Evolutionary conservation across 352 stramenopile genomes (phyloP).

Genomic region (Pythium phragmiticola): DNA sequence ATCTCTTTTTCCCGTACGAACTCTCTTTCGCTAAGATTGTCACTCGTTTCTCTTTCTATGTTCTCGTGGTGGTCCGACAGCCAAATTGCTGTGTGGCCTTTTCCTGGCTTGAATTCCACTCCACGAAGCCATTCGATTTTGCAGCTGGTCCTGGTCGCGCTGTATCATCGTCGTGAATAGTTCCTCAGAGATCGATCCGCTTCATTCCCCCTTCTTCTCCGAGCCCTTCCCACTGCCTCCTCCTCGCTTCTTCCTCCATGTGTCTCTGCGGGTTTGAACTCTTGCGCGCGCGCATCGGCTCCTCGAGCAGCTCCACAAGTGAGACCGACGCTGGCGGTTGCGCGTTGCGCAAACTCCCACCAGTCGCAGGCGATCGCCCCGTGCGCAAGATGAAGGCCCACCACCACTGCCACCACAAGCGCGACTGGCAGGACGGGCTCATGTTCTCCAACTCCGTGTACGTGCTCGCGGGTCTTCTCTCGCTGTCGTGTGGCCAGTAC

Average conservation of each 20-base stretch:
- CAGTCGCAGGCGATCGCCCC: slow-evolving; percentile 25
- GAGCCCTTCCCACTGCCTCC: slow-evolving; percentile 11
- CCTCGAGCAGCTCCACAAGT: slow-evolving; percentile 11
- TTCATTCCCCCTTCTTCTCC: neutral
- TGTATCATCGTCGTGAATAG: neutral
- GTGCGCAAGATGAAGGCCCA: slow-evolving; percentile 40
- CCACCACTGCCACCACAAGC: slow-evolving; percentile 37
- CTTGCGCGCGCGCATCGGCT: slow-evolving; percentile 23
- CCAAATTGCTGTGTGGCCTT: slow-evolving; percentile 3
- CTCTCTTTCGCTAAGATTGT: neutral
- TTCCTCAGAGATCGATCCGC: neutral
- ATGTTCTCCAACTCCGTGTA: slow-evolving; percentile 85
- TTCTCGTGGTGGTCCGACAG: slow-evolving; percentile 13
- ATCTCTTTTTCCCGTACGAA: neutral
- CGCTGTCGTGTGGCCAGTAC: slow-evolving; percentile 68
- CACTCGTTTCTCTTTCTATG: neutral
- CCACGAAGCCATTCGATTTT: slow-evolving; percentile 24
- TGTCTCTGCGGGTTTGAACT: slow-evolving; percentile 34
- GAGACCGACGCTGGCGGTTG: slow-evolving; percentile 20
- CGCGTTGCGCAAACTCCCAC: slow-evolving; percentile 37
- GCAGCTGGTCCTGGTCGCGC: neutral
- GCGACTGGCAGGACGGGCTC: slow-evolving; percentile 75
- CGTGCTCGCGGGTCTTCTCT: slow-evolving; percentile 63
- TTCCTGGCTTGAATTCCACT: neutral
- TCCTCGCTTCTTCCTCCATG: slow-evolving; percentile 18